phyloP scores from a whole-genome alignment of 2,329 filamentous ascomycete species.

The Plectosphaerella cucumerina region DNA sequence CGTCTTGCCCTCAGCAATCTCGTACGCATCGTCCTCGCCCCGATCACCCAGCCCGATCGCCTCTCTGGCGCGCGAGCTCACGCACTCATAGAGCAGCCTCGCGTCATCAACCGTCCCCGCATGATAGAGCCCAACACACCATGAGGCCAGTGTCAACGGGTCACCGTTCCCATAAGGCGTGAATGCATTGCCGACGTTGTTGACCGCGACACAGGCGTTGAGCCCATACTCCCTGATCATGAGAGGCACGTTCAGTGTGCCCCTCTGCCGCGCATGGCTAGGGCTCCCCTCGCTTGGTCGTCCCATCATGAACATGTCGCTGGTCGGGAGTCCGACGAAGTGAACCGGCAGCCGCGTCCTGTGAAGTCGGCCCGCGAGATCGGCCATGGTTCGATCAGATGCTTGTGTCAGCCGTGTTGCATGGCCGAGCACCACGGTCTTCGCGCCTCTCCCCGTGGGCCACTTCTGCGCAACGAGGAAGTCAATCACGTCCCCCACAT shows the following conservation, averaged over 20 bases:
- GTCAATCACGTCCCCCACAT: conserved; percentile 51
- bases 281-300: conserved; percentile 22
- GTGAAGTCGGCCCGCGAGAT: conserved; percentile 42
- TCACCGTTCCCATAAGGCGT: conserved; percentile 67
- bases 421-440: conserved; percentile 60
- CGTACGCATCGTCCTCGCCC: not conserved
- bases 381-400: conserved; percentile 39
- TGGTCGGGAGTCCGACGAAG: conserved; percentile 67
- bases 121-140: conserved; percentile 65
- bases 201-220: conserved; percentile 59
- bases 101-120: conserved; percentile 57
- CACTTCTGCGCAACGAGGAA: conserved; percentile 46
- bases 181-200: conserved; percentile 73
- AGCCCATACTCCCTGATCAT: conserved; percentile 56
- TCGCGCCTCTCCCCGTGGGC: conserved; percentile 32
- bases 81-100: conserved; percentile 45
- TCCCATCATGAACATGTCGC: conserved; percentile 70
- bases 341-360: conserved; percentile 49
- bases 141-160: conserved; percentile 57
- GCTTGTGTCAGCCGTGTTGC: conserved; percentile 64
- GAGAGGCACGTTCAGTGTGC: conserved; percentile 57
- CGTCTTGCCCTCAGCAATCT: conserved; percentile 12
- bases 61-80: conserved; percentile 28
- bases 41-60: conserved; percentile 24
- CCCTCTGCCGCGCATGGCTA: conserved; percentile 36